Base-by-base conservation (phyloP, 768 basidiomycete genomes). In the Auricularia cornea region DNA sequence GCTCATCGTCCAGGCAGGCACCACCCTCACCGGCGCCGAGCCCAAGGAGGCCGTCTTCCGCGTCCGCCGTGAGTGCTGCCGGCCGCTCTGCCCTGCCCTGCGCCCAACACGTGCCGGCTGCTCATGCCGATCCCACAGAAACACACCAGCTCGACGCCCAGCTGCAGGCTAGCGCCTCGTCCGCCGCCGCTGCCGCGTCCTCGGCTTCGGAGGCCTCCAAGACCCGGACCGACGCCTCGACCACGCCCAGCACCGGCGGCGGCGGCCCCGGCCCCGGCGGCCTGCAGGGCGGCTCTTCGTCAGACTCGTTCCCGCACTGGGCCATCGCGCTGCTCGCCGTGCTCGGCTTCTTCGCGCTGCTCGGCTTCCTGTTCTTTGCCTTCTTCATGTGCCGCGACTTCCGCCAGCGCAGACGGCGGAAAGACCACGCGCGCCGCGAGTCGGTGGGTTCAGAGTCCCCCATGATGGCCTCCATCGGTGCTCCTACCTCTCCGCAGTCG, bases 241-340 rank as follows among this genome's bases (percentile, higher is more conserved):
- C 20, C 23, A 6, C 44, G 23, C 20, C 11, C 12, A 23, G 12
- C 11, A 20, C 6, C 20, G 20, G 20, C 44, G 23, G 11, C 23
- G 44, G 11, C 11, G 23, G 16, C 44, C 10, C 44, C 44, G 23
- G 6, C 11, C 44, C 44, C 16, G 20, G 20, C 23, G 44, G 63
- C 65, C 78, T 90, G 26, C 89, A 89, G 71, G 6, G 6, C 44
- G 23, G 23, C 44, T 48, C 63, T 18, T 51, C 63, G 23, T 52
- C 63, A 4, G 35, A 59, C 60, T 59, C 63, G 14, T 94, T 94
- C 71, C 93, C 92, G 10, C 84, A 84, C 70, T 94, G 92, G 93
- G 94, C 90, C 11, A 95, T 95, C 69, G 92, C 94, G 60, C 88
- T 94, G 66, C 90, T 94, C 60, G 88, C 88, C 57, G 83, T 94